Conservation (phyloP, 2,329 filamentous ascomycete species). For the Colletotrichum neosansevieriae region DNA sequence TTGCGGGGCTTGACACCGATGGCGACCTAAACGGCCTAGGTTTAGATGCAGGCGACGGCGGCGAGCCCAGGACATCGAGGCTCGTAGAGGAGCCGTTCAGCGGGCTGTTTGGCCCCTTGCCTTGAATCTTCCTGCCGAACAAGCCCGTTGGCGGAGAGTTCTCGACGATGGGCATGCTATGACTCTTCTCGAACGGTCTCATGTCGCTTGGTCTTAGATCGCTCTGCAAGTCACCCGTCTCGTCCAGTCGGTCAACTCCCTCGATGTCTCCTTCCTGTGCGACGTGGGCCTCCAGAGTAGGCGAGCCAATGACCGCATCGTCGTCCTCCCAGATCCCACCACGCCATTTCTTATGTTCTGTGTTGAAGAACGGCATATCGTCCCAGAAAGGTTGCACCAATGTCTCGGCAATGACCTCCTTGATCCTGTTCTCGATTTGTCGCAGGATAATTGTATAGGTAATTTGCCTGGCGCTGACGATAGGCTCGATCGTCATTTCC, state of each 20-base stretch:
- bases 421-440: conserved; percentile 94
- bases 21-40: conserved; percentile 56
- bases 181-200: conserved; percentile 67
- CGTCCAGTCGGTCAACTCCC: conserved; percentile 60
- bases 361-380: conserved; percentile 90
- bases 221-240: conserved; percentile 51
- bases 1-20: conserved; percentile 72
- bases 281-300: conserved; percentile 52
- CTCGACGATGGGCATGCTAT: conserved; percentile 61
- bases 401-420: conserved; percentile 93
- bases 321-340: conserved; percentile 83
- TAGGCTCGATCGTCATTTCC: conserved; percentile 93
- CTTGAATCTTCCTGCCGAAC: conserved; percentile 62
- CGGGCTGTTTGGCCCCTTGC: conserved; percentile 50
- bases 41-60: conserved; percentile 51
- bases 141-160: conserved; percentile 54
- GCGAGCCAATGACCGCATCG: conserved; percentile 55
- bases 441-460: conserved; percentile 93
- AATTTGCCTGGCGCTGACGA: conserved; percentile 94
- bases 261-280: conserved; percentile 62
- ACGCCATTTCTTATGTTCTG: conserved; percentile 80
- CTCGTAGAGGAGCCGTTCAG: conserved; percentile 60
- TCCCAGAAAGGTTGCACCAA: conserved; percentile 96
- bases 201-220: conserved; percentile 58
- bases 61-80: conserved; percentile 55